A percentile compares a stretch with the other conserved stretches of the same genome.
These are phyloP conservation scores for Peniophora sp. DNA, from an alignment of 1,284 basidiomycete genomes.

Conservation along the genomic window DNA sequence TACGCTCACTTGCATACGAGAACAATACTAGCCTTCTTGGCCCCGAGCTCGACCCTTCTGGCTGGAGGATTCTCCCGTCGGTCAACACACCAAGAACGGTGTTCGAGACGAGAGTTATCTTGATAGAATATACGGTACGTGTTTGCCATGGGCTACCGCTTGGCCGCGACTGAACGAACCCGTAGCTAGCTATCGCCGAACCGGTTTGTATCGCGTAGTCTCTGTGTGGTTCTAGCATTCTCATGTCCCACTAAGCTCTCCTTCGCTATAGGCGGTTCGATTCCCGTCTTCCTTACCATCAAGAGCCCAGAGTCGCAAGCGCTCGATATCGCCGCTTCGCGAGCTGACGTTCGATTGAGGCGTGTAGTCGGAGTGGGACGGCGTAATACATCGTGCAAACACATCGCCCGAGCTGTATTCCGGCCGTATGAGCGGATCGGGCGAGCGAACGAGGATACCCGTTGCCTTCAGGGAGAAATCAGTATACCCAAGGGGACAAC, in stretches of 20 bases:
- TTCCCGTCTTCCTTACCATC: constrained; percentile 41
- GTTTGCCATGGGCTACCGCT: not conserved
- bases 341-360: no score
- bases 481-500: no score
- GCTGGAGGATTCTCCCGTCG: constrained; percentile 36
- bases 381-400: no score
- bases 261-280: constrained; percentile 38
- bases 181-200: constrained; percentile 42
- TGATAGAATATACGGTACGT: constrained; percentile 33
- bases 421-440: no score
- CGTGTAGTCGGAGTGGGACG: no score
- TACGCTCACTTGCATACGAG: constrained; percentile 38
- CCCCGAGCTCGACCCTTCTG: constrained; percentile 40
- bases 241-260: constrained; percentile 27
- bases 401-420: no score
- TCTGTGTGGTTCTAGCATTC: no score
- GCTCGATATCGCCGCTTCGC: constrained; percentile 35
- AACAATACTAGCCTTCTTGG: constrained; percentile 30
- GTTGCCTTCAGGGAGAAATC: no score
- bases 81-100: constrained; percentile 32
- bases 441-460: no score
- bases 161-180: not conserved
- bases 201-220: constrained; percentile 28
- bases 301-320: constrained; percentile 34
- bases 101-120: constrained; percentile 32